Evolutionary conservation across 805 yeast genomes (phyloP), one percentile per base, ranked within the genome.

Genomic region (Ogataea paraovalis): DNA sequence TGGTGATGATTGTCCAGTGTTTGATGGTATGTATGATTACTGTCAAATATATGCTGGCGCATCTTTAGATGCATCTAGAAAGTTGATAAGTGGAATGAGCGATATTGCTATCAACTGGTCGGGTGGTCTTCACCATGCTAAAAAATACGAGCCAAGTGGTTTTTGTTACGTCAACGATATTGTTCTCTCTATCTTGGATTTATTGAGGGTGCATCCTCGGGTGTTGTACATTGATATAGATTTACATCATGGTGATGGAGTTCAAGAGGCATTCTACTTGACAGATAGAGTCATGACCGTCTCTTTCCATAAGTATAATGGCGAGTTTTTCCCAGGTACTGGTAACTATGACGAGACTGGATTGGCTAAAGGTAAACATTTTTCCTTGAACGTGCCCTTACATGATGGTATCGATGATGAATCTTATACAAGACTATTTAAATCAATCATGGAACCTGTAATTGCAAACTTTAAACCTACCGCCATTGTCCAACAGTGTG

Each of bases 181-280:
- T 53, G 98, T 90, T 1, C 72, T 92, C 41, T 89, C 96, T 42
- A 88, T 91, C 39, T 72, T 92, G 52, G 89, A 92, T 64, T 73
- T 92, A 38, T 72, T 92, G 51, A 72, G 97, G 45, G 89, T 87
- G 54, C 96, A 91, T 67, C 94, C 96, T 38, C 78, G 98, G 54
- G 97, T 92, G 7, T 73, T 92, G 63, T 92, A 92, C 65, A 87
- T 92, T 46, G 98, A 92, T 67, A 91, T 90, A 47, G 98, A 92
- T 66, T 79, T 92, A 13, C 98, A 92, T 66, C 98, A 92, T 62
- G 98, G 98, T 40, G 98, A 92, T 67, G 98, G 98, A 54, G 98
- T 92, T 18, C 96, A 92, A 66, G 98, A 92, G 67, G 97, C 97
- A 1, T 92, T 92, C 62, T 87, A 92, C 69, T 80, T 94, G 16